Base-by-base conservation (phyloP, 257 asterid species). In the Cynanchum wilfordii region DNA sequence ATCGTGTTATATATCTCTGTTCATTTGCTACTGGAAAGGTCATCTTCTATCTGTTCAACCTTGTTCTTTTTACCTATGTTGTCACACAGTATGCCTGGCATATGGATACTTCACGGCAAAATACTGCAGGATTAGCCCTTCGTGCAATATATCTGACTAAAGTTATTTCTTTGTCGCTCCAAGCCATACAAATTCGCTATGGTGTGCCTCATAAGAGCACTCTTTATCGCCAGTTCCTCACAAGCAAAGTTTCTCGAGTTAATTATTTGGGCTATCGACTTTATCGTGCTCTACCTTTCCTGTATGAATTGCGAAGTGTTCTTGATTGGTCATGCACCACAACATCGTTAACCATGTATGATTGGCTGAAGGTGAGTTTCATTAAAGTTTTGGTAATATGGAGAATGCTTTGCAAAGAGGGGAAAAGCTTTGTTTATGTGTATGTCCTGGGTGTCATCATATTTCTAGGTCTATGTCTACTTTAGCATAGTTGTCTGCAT, bases 261-360 rank as follows among this genome's bases (percentile, higher is more conserved):
- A 92, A 92, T 80, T 90, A 86, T 85, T 72, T 92, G 65, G 99
- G 98, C 16, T 92, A 95, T 83, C 88, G 92, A 80, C 90, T 95
- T 71, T 95, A 95, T 84, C 96, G 98, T 58, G 97, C 96, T 76
- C 84, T 95, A 73, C 99, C 98, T 68, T 95, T 95, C 87, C 88
- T 95, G 40, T 95, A 95, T 76, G 99, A 95, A 82, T 76, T 95
- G 65, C 89, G 99, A 38, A 89, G 98, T n/a, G 98, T 95, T 73
- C 97, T 95, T 82, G 99, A 95, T 81, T 95, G 99, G 99, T 95
- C 99, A 27, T 92, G 98, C 88, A 95, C 99, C 7, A 79, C 86
- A 15, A 95, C 98, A 56, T 87, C 99, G 29, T 82, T 95, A 84
- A 95, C 97, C 19, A 95, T 95, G 99, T 95, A 95, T 76, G 99